Evolutionary conservation across 2,329 filamentous ascomycete species (phyloP).

Genomic region (Whalleya microplaca): DNA sequence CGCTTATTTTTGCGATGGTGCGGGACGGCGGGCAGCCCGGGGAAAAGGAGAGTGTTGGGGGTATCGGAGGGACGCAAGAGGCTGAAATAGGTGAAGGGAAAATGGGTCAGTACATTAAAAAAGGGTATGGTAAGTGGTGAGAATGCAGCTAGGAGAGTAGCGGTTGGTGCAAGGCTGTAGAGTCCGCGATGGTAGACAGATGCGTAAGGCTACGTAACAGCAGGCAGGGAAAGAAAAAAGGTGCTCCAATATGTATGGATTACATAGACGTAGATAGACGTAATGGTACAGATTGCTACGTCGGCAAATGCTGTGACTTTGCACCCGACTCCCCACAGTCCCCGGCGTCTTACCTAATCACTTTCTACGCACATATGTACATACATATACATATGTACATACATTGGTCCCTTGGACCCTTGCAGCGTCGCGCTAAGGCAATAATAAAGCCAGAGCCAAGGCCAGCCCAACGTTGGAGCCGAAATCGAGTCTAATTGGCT

Average conservation of each 20-base stretch:
- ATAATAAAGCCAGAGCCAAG: constrained; percentile 12
- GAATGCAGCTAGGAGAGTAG: not conserved
- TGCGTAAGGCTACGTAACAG: constrained; percentile 15
- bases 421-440: constrained; percentile 8
- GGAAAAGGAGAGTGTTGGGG: constrained; percentile 1
- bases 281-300: too few relatives aligned
- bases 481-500: constrained; percentile 19
- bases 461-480: constrained; percentile 16
- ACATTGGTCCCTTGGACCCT: constrained; percentile 1
- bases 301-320: too few relatives aligned
- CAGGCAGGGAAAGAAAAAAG: constrained; percentile 8
- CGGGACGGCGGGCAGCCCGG: not conserved
- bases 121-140: constrained; percentile 2
- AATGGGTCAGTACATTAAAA: not conserved
- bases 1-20: constrained; percentile 4
- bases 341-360: too few relatives aligned
- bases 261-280: not conserved
- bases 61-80: not conserved
- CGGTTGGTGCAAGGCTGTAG: constrained; percentile 13
- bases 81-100: not conserved
- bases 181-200: constrained; percentile 9
- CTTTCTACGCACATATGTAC: too few relatives aligned
- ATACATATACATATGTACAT: not conserved
- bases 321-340: too few relatives aligned
- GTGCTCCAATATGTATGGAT: too few relatives aligned